phyloP scores from a whole-genome alignment of 768 basidiomycete genomes.

The Leccinum sublutescens region DNA sequence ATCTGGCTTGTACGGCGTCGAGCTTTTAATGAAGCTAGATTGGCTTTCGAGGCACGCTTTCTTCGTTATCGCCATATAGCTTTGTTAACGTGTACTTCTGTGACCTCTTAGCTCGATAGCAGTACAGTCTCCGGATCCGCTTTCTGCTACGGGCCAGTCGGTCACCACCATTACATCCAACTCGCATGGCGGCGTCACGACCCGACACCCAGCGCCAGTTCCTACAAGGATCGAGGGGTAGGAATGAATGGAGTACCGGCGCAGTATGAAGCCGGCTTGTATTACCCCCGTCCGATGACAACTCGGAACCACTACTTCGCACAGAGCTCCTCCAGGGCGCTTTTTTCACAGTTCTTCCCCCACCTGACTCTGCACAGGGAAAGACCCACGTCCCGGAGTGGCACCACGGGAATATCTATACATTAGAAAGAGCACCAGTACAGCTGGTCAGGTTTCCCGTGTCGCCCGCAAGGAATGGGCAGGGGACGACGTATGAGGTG shows the following conservation, averaged over 20 bases:
- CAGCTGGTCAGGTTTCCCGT: conserved; percentile 50
- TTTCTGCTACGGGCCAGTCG: too few relatives aligned
- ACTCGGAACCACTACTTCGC: conserved; percentile 44
- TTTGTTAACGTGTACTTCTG: conserved; percentile 2
- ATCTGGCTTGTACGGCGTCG: conserved; percentile 72
- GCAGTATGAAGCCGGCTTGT: too few relatives aligned
- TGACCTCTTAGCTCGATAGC: conserved; percentile 41
- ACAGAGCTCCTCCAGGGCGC: conserved; percentile 69
- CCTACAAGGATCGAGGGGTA: too few relatives aligned
- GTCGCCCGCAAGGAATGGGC: conserved; percentile 34
- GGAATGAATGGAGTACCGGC: too few relatives aligned
- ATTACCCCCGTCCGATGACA: conserved; percentile 36
- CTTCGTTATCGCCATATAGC: neutral
- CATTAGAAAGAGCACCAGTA: conserved; percentile 50
- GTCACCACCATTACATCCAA: too few relatives aligned
- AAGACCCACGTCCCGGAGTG: conserved; percentile 45
- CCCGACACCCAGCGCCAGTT: too few relatives aligned
- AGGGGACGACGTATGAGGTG: conserved; percentile 59
- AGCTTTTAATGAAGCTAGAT: conserved; percentile 60
- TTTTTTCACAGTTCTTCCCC: conserved; percentile 69
- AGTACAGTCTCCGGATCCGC: conserved; percentile 1
- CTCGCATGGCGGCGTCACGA: too few relatives aligned
- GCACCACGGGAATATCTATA: conserved; percentile 88
- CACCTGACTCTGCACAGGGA: conserved; percentile 29
- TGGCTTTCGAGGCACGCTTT: conserved; percentile 59